These are phyloP conservation scores for Tephrocybe sp. DNA, from an alignment of 768 basidiomycete species.

Conservation along the genomic window DNA sequence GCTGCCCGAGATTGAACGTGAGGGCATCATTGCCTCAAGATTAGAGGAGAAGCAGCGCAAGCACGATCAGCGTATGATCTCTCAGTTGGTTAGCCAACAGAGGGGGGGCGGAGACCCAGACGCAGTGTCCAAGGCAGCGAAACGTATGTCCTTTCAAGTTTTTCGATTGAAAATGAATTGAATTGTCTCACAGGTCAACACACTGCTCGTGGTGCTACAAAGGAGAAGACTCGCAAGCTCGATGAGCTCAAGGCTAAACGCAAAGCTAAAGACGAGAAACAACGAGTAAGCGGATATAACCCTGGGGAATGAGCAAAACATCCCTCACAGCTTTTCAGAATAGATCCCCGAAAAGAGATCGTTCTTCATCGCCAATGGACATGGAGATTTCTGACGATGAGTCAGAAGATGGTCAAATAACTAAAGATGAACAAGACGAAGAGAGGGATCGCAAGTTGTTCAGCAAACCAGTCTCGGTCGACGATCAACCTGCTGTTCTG, in stretches of 20 bases:
- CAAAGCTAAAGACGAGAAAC: conserved; percentile 87
- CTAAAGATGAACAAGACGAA: conserved; percentile 70
- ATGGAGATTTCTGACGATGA: conserved; percentile 87
- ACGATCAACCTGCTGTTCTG: conserved; percentile 49
- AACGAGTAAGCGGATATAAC: conserved; percentile 51
- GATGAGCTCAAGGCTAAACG: conserved; percentile 85
- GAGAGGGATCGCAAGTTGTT: conserved; percentile 55
- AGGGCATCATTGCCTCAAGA: conserved; percentile 79
- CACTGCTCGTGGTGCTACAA: conserved; percentile 67
- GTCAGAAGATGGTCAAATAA: conserved; percentile 80
- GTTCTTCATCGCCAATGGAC: conserved; percentile 79
- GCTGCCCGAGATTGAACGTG: conserved; percentile 87
- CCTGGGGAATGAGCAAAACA: background rate
- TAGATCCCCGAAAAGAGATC: conserved; percentile 63
- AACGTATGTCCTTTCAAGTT: conserved; percentile 49
- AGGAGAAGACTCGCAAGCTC: conserved; percentile 75
- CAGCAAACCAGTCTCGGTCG: conserved; percentile 38
- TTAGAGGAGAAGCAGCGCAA: conserved; percentile 77
- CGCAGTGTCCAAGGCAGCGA: conserved; percentile 67
- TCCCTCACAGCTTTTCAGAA: conserved; percentile 28
- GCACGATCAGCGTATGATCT: conserved; percentile 67
- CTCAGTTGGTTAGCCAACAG: conserved; percentile 63
- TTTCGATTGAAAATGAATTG: background rate
- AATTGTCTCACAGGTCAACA: conserved; percentile 58
- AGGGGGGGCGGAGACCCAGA: conserved; percentile 55